Conservation (phyloP, 495 filamentous ascomycete genomes). For the Penicilliopsis zonata region DNA sequence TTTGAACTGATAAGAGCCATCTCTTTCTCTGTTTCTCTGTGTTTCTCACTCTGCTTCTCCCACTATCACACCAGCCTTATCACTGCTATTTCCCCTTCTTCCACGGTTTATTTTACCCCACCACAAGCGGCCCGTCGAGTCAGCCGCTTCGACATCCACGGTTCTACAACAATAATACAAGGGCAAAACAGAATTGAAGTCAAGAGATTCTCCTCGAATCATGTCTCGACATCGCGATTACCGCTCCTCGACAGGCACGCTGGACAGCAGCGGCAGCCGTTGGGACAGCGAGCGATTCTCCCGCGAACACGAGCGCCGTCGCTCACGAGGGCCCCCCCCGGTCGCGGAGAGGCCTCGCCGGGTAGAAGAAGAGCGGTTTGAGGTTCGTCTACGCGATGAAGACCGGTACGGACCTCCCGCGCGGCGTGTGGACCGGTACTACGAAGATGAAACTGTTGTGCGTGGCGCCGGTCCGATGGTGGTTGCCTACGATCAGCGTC, state of each 20-base stretch:
- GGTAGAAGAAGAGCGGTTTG: constrained; percentile 39
- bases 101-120: constrained; percentile 11
- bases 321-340: constrained; percentile 27
- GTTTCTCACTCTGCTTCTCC: constrained; percentile 2
- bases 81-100: constrained; percentile 1
- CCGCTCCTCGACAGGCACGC: constrained; percentile 26
- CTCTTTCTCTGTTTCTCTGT: too few relatives aligned
- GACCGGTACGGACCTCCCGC: constrained; percentile 44
- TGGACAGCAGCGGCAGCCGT: constrained; percentile 18
- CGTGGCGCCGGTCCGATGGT: constrained; percentile 25
- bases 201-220: constrained; percentile 2
- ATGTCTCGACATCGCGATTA: constrained; percentile 39
- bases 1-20: too few relatives aligned
- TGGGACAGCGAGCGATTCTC: constrained; percentile 36
- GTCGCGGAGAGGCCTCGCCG: constrained; percentile 31
- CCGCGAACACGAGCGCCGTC: constrained; percentile 32
- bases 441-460: constrained; percentile 40
- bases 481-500: constrained; percentile 27
- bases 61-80: constrained; percentile 1
- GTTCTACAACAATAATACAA: constrained; percentile 5
- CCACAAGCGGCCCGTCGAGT: constrained; percentile 12
- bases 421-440: constrained; percentile 32
- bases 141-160: constrained; percentile 23
- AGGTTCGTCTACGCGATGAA: constrained; percentile 39
- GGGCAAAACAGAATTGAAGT: constrained; percentile 1